Percentiles rank a stretch among this genome's conserved stretches.
Conservation (phyloP, 192 early-diverging fungal species). For the Kickxella alabastrina region DNA sequence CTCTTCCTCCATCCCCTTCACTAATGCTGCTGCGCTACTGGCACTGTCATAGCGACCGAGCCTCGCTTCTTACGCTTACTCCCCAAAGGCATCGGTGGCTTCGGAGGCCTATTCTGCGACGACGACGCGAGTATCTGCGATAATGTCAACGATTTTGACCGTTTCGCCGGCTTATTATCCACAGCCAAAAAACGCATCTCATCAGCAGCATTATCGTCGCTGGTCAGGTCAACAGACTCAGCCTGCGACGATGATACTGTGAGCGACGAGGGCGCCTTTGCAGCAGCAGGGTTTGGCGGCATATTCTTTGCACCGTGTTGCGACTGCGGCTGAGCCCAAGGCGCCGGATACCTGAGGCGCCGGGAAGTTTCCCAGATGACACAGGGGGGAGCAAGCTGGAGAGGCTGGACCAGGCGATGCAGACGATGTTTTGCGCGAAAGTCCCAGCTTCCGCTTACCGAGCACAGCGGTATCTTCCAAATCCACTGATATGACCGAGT, state of each 20-base stretch:
- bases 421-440: slow-evolving; percentile 32
- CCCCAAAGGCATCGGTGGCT: background rate
- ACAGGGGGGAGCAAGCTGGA: slow-evolving; percentile 6
- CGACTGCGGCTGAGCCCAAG: slow-evolving; percentile 43
- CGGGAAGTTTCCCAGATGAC: slow-evolving; percentile 11
- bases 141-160: background rate
- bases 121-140: slow-evolving; percentile 12
- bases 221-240: background rate
- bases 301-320: background rate
- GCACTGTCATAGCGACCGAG: background rate
- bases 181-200: background rate
- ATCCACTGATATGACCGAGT: no score
- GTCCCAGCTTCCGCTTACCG: slow-evolving; percentile 11
- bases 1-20: no score
- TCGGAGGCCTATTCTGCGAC: slow-evolving; percentile 6
- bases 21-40: background rate
- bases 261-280: background rate
- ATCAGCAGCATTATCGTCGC: background rate
- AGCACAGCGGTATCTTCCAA: slow-evolving; percentile 9
- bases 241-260: slow-evolving; percentile 18
- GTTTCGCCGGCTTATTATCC: slow-evolving; percentile 1
- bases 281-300: background rate
- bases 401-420: slow-evolving; percentile 4
- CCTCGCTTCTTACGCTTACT: slow-evolving; percentile 1
- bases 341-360: slow-evolving; percentile 18